Conservation (phyloP, 805 yeast genomes). For the Sugiyamaella qingdaonensis region DNA sequence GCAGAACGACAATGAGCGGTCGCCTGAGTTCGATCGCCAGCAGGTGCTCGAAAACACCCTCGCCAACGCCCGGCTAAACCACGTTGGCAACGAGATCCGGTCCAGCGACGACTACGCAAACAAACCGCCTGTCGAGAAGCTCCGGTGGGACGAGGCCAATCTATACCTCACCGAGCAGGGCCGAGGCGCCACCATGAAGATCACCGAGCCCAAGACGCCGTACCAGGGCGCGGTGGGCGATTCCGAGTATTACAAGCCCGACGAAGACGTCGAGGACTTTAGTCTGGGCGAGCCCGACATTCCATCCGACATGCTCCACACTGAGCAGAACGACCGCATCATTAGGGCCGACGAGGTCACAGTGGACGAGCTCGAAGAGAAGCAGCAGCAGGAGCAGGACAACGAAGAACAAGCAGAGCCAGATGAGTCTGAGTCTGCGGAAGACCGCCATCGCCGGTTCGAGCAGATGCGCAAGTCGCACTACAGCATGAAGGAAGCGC, state of each 20-base stretch:
- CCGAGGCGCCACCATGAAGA: slow-evolving; percentile 68
- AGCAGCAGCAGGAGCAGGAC: slow-evolving; percentile 26
- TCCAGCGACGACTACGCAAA: slow-evolving; percentile 23
- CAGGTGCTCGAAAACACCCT: slow-evolving; percentile 77
- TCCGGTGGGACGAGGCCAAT: slow-evolving; percentile 85
- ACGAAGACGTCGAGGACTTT: slow-evolving; percentile 48
- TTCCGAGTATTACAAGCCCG: slow-evolving; percentile 69
- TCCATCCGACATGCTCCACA: slow-evolving; percentile 18
- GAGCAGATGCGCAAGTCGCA: slow-evolving; percentile 78
- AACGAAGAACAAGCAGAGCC: slow-evolving; percentile 38
- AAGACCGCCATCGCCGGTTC: slow-evolving; percentile 61
- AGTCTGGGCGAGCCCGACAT: slow-evolving; percentile 32
- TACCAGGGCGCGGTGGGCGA: slow-evolving; percentile 82
- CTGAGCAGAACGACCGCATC: slow-evolving; percentile 26
- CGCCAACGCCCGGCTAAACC: slow-evolving; percentile 52
- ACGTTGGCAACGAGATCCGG: slow-evolving; percentile 21
- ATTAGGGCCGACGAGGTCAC: slow-evolving; percentile 20
- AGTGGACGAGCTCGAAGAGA: slow-evolving; percentile 25
- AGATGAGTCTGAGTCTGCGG: slow-evolving; percentile 44
- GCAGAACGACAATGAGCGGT: slow-evolving; percentile 10
- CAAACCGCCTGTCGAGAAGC: slow-evolving; percentile 32
- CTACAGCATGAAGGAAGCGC: slow-evolving; percentile 48
- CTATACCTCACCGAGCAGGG: slow-evolving; percentile 70
- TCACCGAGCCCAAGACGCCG: slow-evolving; percentile 95
- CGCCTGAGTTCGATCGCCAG: slow-evolving; percentile 41